A percentile compares a stretch with the other conserved stretches of the same genome.
Evolutionary conservation across 805 yeast genomes (phyloP).

Genomic region (Pichia manshurica): DNA sequence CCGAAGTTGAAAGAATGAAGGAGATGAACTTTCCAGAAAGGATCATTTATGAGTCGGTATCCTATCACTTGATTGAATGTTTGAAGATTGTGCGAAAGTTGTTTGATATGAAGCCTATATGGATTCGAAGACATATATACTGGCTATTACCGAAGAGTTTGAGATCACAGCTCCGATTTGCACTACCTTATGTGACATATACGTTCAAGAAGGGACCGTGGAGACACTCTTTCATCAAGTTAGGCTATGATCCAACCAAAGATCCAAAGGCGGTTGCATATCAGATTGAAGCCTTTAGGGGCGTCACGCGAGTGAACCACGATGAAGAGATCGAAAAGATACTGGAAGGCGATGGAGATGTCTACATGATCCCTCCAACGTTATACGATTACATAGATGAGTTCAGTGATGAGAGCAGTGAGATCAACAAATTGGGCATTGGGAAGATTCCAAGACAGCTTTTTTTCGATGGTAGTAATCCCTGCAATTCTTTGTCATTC

Average conservation of each 20-base stretch:
- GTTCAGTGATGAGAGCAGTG: slow-evolving; percentile 21
- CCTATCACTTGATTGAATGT: slow-evolving; percentile 37
- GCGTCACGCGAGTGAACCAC: slow-evolving; percentile 10
- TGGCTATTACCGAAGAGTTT: slow-evolving; percentile 46
- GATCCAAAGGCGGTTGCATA: slow-evolving; percentile 51
- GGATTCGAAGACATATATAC: slow-evolving; percentile 73
- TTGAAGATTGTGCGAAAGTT: slow-evolving; percentile 39
- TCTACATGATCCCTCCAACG: slow-evolving; percentile 24
- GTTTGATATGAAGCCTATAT: slow-evolving; percentile 71
- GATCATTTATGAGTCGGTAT: slow-evolving; percentile 24
- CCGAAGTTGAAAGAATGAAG: slow-evolving; percentile 32
- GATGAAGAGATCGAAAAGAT: slow-evolving; percentile 21
- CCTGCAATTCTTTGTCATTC: slow-evolving; percentile 66
- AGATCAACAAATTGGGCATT: slow-evolving; percentile 18
- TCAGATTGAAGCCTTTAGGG: slow-evolving; percentile 82
- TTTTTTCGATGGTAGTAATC: slow-evolving; percentile 62
- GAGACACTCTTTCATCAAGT: slow-evolving; percentile 77
- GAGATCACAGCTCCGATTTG: slow-evolving; percentile 52
- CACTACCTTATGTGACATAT: slow-evolving; percentile 80
- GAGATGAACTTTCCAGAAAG: slow-evolving; percentile 18
- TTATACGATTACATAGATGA: slow-evolving; percentile 18
- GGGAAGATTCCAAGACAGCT: slow-evolving; percentile 40
- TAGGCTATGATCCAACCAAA: slow-evolving; percentile 71
- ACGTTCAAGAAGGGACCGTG: slow-evolving; percentile 88
- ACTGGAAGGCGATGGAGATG: slow-evolving; percentile 21